Evolutionary conservation across 768 basidiomycete genomes (phyloP), one percentile per base, ranked within the genome.

Genomic region (Mycena haematopus): DNA sequence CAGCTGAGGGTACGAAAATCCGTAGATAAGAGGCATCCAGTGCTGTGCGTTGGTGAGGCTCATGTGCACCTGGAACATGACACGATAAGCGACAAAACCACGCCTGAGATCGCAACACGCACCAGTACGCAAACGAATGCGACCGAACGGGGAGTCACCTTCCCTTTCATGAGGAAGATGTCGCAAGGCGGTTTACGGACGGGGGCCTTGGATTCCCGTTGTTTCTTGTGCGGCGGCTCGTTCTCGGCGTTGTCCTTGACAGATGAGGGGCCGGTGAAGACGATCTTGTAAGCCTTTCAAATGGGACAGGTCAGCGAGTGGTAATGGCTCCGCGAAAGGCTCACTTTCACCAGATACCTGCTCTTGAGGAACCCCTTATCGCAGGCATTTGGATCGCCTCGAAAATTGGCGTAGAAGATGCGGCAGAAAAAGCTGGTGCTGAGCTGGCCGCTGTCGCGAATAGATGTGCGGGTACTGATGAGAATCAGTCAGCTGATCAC

Each of bases 121-220:
- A 65, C 59, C 9, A 52, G 19, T 3, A 60, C 47, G 3, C 22
- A 47, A 6, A 56, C 33, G 44, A 60, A 65, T 2, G 58, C 64
- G 27, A 65, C 46, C 22, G 54, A 55, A 17, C 64, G 64, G 1
- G 24, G 22, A 11, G 64, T 65, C 4, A 65, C 56, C 55, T 65
- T 60, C 21, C 64, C 64, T 27, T 56, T 52, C 49, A 65, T 60
- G 33, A 27, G n/a, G 21, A 60, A 14, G 24, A 60, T 60, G 10
- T 60, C 63, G 27, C 35, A 46, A 36, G 27, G n/a, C 14, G 45
- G 24, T 27, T 56, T 65, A 49, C 63, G 58, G 31, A 38, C 44
- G 29, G 29, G 29, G 22, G 38, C 27, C 14, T 19, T 40, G 8
- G 2, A 14, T 2, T 38, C 24, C 42, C 29, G 52, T 10, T 19